phyloP scores from a whole-genome alignment of 2,329 filamentous ascomycete genomes.

The Aspergillus sp. region DNA sequence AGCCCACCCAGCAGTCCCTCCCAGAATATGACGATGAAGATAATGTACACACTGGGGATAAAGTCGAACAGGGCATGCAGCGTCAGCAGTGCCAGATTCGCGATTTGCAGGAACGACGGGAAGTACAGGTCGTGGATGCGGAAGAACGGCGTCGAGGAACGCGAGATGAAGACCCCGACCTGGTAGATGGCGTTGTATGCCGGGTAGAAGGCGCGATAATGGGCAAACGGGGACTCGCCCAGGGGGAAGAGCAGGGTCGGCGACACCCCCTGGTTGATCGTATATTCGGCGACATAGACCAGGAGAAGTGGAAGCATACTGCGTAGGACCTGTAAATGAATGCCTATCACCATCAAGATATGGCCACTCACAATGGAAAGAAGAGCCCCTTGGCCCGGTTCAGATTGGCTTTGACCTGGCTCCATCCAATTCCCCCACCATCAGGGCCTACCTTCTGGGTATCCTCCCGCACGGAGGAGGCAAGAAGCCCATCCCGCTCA shows the following conservation, averaged over 20 bases:
- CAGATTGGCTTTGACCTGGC: slow-evolving; percentile 53
- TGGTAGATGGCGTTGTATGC: slow-evolving; percentile 95
- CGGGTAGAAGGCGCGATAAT: slow-evolving; percentile 87
- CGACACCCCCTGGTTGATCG: slow-evolving; percentile 91
- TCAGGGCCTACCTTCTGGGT: slow-evolving; percentile 18
- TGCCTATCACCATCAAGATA: not conserved
- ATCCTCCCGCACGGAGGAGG: slow-evolving; percentile 12
- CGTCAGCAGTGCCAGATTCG: slow-evolving; percentile 71
- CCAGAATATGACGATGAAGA: slow-evolving; percentile 87
- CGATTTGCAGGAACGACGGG: slow-evolving; percentile 76
- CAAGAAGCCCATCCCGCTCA: slow-evolving; percentile 31
- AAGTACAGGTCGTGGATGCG: slow-evolving; percentile 78
- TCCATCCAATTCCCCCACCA: slow-evolving; percentile 21
- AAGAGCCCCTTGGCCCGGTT: slow-evolving; percentile 68
- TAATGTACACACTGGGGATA: slow-evolving; percentile 79
- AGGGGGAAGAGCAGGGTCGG: slow-evolving; percentile 88
- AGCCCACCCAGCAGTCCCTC: slow-evolving; percentile 86
- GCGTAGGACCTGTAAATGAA: slow-evolving; percentile 11
- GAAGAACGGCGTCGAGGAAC: slow-evolving; percentile 84
- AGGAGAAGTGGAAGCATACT: slow-evolving; percentile 86
- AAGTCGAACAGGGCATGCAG: slow-evolving; percentile 76
- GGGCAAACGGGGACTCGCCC: slow-evolving; percentile 68
- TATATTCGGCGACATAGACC: slow-evolving; percentile 95
- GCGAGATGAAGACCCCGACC: slow-evolving; percentile 88
- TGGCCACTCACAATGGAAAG: slow-evolving; percentile 59